These are phyloP conservation scores for Hypoxylon intermedium DNA, from an alignment of 495 filamentous ascomycete genomes.

Conservation along the genomic window DNA sequence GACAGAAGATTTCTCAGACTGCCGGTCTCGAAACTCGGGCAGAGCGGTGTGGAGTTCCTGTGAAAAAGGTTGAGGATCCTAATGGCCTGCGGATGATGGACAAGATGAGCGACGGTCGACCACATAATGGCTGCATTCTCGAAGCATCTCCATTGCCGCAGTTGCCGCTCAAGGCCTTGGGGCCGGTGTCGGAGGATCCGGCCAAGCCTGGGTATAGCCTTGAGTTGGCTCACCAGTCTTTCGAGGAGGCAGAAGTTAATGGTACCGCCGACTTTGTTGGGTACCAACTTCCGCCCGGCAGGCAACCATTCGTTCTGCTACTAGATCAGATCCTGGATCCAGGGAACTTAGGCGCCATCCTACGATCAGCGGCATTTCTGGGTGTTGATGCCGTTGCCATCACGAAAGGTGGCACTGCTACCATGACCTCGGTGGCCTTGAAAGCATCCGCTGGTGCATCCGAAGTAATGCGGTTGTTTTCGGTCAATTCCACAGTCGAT, in stretches of 20 bases:
- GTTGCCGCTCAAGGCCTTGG: conserved; percentile 69
- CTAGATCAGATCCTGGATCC: conserved; percentile 87
- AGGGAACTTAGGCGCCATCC: conserved; percentile 87
- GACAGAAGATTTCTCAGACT: conserved; percentile 50
- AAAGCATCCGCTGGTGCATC: conserved; percentile 89
- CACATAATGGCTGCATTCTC: conserved; percentile 90
- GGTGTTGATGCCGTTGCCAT: conserved; percentile 79
- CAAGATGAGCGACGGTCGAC: conserved; percentile 80
- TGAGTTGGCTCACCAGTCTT: conserved; percentile 69
- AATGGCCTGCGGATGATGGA: conserved; percentile 71
- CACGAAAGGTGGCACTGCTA: conserved; percentile 70
- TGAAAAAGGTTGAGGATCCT: conserved; percentile 55
- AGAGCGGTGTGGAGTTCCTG: conserved; percentile 57
- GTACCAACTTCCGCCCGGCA: conserved; percentile 48
- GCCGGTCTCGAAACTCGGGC: conserved; percentile 65
- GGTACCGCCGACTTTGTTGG: conserved; percentile 58
- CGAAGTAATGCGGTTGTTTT: conserved; percentile 76
- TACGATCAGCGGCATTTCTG: conserved; percentile 84
- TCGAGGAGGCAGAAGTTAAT: conserved; percentile 75
- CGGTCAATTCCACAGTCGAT: conserved; percentile 65
- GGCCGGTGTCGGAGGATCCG: conserved; percentile 48
- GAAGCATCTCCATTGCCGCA: conserved; percentile 85
- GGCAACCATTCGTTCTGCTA: conserved; percentile 80
- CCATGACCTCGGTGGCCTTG: conserved; percentile 74
- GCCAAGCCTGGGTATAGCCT: conserved; percentile 60